These are phyloP conservation scores for Fraxinus albicans DNA, from an alignment of 305 asterid species.

Conservation along the genomic window DNA sequence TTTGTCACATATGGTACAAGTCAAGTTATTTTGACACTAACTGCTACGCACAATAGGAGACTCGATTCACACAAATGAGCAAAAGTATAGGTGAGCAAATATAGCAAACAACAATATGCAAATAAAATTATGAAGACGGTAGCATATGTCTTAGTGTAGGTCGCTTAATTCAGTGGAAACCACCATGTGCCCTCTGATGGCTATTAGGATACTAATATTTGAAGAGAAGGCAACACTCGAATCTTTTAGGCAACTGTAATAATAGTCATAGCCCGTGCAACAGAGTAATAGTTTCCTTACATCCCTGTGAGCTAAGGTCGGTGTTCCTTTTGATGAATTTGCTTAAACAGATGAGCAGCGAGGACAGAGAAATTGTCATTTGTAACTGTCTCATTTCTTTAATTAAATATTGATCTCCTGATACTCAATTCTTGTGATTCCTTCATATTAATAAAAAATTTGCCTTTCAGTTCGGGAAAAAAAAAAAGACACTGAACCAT, in stretches of 20 bases:
- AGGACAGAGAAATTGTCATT: not conserved
- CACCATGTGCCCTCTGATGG: not conserved
- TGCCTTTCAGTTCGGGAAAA: not conserved
- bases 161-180: not conserved
- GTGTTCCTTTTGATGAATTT: not conserved
- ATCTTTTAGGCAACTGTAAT: not conserved
- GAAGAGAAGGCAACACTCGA: not conserved
- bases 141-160: not conserved
- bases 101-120: not conserved
- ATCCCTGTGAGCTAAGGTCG: not conserved
- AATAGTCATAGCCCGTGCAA: not conserved
- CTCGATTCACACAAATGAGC: not conserved
- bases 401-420: not conserved
- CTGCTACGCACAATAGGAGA: not conserved
- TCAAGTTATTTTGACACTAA: not conserved
- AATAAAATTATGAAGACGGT: not conserved
- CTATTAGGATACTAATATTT: not conserved
- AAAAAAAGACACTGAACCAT: not conserved
- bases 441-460: not conserved
- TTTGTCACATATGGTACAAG: not conserved
- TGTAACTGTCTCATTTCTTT: not conserved
- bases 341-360: not conserved
- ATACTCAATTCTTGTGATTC: not conserved
- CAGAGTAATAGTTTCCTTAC: not conserved
- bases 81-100: not conserved